A percentile compares a stretch with the other conserved stretches of the same genome.
Evolutionary conservation across 2,329 filamentous ascomycete genomes (phyloP).

Genomic region (Claviceps cyperi): DNA sequence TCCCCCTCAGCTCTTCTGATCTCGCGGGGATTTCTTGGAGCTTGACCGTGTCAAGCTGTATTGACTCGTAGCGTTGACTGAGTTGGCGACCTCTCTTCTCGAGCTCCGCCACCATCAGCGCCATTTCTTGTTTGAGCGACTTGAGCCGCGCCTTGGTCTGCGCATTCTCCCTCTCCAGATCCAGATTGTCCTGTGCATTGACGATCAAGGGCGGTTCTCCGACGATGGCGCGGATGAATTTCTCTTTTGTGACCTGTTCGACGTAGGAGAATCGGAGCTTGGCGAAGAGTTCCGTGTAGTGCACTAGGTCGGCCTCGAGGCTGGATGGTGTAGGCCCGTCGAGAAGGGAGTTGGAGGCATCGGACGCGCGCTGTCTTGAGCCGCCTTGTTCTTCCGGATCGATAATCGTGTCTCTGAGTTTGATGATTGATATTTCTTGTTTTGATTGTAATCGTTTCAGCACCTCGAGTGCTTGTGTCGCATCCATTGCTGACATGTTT

Average conservation of each 20-base stretch:
- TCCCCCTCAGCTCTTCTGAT: conserved; percentile 32
- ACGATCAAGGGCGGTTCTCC: conserved; percentile 81
- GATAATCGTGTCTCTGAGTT: conserved; percentile 60
- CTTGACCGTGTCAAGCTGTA: conserved; percentile 32
- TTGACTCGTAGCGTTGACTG: conserved; percentile 35
- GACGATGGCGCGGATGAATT: conserved; percentile 85
- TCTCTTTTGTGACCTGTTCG: conserved; percentile 97
- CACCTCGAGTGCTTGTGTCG: conserved; percentile 28
- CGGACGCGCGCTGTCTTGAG: conserved; percentile 46
- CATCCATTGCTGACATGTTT: conserved; percentile 21
- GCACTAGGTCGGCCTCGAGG: conserved; percentile 67
- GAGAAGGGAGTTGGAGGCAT: conserved; percentile 51
- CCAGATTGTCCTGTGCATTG: conserved; percentile 65
- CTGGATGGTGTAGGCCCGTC: conserved; percentile 59
- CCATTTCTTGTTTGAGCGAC: conserved; percentile 65
- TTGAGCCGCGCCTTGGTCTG: conserved; percentile 63
- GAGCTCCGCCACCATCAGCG: conserved; percentile 56
- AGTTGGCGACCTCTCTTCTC: conserved; percentile 50
- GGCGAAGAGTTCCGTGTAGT: conserved; percentile 91
- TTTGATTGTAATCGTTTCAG: conserved; percentile 40
- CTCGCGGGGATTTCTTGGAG: conserved; percentile 37
- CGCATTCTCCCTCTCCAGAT: conserved; percentile 54
- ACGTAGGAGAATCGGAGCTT: conserved; percentile 96
- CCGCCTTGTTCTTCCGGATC: conserved; percentile 26
- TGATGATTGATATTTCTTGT: conserved; percentile 58